phyloP scores from a whole-genome alignment of 306 rosid species.

The Citrullus mucosospermus region DNA sequence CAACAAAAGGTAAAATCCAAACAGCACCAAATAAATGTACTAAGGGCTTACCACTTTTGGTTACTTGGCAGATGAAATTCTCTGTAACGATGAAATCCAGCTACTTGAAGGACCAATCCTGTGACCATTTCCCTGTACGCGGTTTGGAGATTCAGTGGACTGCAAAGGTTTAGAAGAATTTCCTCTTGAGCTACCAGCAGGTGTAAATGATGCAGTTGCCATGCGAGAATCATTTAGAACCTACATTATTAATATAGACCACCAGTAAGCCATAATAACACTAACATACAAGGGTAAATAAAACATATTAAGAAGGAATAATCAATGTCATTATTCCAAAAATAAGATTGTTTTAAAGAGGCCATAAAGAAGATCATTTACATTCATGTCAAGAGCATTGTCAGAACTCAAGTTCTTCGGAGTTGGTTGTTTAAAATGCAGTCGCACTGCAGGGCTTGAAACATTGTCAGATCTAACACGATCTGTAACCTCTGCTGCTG shows the following conservation, averaged over 20 bases:
- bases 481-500: conserved; percentile 47
- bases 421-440: conserved; percentile 61
- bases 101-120: conserved; percentile 76
- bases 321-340: background rate
- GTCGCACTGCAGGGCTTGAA: conserved; percentile 44
- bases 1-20: conserved; percentile 4
- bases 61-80: conserved; percentile 65
- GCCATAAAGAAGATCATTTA: conserved; percentile 20
- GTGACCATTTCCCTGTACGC: conserved; percentile 37
- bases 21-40: background rate
- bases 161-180: conserved; percentile 34
- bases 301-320: background rate
- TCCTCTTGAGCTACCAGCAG: conserved; percentile 50
- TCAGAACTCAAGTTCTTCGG: conserved; percentile 40
- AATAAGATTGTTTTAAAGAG: background rate
- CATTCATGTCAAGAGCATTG: conserved; percentile 58
- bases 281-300: background rate
- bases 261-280: background rate
- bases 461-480: conserved; percentile 42
- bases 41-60: conserved; percentile 27
- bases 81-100: conserved; percentile 81
- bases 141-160: conserved; percentile 45
- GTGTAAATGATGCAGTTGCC: conserved; percentile 45
- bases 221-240: conserved; percentile 37
- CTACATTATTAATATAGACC: conserved; percentile 23